phyloP scores from a whole-genome alignment of 176 grass and related monocot species.

The Triticum monococcum region DNA sequence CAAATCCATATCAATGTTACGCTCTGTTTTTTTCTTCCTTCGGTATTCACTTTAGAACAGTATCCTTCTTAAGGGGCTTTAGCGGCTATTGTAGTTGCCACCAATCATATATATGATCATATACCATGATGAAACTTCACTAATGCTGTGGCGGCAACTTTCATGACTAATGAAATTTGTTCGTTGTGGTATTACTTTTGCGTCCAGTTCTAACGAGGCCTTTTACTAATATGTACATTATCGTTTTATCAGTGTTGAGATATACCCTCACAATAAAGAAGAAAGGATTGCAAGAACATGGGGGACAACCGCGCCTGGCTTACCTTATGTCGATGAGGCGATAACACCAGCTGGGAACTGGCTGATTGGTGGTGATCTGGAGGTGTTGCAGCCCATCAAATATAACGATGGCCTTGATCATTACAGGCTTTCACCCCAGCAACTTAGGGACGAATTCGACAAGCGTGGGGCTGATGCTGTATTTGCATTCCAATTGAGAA shows the following conservation, averaged over 20 bases:
- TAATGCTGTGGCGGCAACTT: neutral
- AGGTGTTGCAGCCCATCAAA: constrained; percentile 79
- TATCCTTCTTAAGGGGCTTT: neutral
- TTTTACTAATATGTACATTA: neutral
- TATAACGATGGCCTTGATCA: constrained; percentile 90
- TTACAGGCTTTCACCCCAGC: constrained; percentile 74
- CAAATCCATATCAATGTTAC: neutral
- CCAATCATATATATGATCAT: neutral
- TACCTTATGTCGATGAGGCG: constrained; percentile 87
- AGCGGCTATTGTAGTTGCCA: neutral
- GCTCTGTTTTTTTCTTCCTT: neutral
- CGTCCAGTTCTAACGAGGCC: neutral
- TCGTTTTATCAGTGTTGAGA: constrained; percentile 58
- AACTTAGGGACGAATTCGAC: constrained; percentile 75
- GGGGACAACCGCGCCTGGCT: constrained; percentile 75
- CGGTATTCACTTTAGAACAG: neutral
- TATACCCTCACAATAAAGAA: constrained; percentile 97
- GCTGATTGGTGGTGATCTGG: constrained; percentile 91
- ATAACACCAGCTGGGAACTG: constrained; percentile 74
- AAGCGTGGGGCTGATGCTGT: constrained; percentile 80
- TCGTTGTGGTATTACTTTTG: neutral
- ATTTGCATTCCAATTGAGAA: constrained; percentile 91
- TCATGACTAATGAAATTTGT: neutral
- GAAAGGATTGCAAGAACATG: constrained; percentile 94
- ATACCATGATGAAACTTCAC: neutral